These are phyloP conservation scores for Trichoderma orchidacearum DNA, from an alignment of 495 filamentous ascomycete species.

Conservation along the genomic window DNA sequence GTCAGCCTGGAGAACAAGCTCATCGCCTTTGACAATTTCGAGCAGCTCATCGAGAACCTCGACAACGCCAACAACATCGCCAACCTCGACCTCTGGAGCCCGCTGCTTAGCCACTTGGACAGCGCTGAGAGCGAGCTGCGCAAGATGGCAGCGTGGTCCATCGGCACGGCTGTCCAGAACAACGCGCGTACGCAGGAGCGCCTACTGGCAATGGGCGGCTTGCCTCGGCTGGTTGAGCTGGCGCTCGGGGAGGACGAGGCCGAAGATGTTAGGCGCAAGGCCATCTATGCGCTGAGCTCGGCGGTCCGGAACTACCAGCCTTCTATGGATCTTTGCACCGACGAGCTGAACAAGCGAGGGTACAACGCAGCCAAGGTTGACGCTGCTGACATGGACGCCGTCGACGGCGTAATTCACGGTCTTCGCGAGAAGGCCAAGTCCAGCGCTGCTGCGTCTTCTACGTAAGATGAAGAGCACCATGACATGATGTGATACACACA, in stretches of 20 bases:
- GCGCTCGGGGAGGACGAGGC: conserved; percentile 42
- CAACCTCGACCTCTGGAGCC: conserved; percentile 64
- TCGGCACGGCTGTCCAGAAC: conserved; percentile 91
- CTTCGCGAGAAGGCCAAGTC: conserved; percentile 38
- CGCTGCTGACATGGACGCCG: conserved; percentile 70
- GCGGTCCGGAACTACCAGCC: conserved; percentile 79
- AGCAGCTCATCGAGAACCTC: conserved; percentile 78
- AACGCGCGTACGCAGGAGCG: conserved; percentile 73
- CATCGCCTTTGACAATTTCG: conserved; percentile 90
- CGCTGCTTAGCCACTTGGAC: conserved; percentile 53
- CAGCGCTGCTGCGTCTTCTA: not conserved
- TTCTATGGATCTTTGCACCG: conserved; percentile 48
- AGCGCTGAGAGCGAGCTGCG: conserved; percentile 58
- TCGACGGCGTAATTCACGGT: conserved; percentile 58
- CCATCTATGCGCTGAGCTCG: conserved; percentile 73
- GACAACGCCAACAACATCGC: conserved; percentile 94
- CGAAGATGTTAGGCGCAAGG: conserved; percentile 62
- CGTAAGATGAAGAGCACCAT: not conserved
- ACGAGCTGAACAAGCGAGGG: conserved; percentile 40
- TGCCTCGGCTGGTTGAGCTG: conserved; percentile 53
- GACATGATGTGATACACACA: not conserved
- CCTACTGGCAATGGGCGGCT: conserved; percentile 54
- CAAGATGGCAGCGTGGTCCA: conserved; percentile 79
- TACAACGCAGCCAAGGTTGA: conserved; percentile 41
- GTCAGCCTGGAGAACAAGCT: conserved; percentile 62